A percentile compares a stretch with the other conserved stretches of the same genome.
These are phyloP conservation scores for Leptographium wingfieldii DNA, from an alignment of 2,329 filamentous ascomycete species.

Conservation along the genomic window DNA sequence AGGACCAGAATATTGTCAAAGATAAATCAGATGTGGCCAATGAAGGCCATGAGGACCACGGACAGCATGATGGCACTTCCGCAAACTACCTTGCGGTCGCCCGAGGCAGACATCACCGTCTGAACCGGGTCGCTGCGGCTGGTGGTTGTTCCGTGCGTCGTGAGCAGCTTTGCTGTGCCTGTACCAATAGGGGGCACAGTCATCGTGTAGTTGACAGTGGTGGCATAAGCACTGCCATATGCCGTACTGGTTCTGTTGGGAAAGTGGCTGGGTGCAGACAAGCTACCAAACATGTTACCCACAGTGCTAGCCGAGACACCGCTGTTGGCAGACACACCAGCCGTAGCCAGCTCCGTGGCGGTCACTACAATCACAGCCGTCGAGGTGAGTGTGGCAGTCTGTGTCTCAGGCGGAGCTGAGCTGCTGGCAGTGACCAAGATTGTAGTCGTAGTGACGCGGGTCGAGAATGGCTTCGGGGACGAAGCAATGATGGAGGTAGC, in stretches of 20 bases:
- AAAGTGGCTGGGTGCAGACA: not conserved
- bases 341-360: not conserved
- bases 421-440: slow-evolving; percentile 6
- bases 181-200: slow-evolving; percentile 1
- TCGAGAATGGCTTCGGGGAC: not conserved
- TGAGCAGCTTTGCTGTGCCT: not conserved
- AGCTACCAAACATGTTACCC: not conserved
- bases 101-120: slow-evolving; percentile 19
- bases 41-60: slow-evolving; percentile 20
- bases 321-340: slow-evolving; percentile 3
- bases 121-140: slow-evolving; percentile 13
- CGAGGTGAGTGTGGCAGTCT: slow-evolving; percentile 2
- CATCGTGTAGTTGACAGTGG: slow-evolving; percentile 9
- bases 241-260: slow-evolving; percentile 3
- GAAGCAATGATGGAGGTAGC: not conserved
- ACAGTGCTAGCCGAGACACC: not conserved
- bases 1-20: not conserved
- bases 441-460: slow-evolving; percentile 6
- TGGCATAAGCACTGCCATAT: not conserved
- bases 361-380: slow-evolving; percentile 2
- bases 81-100: slow-evolving; percentile 3
- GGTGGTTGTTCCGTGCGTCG: slow-evolving; percentile 15
- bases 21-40: slow-evolving; percentile 8
- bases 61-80: slow-evolving; percentile 23
- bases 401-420: not conserved